Percentiles rank a stretch among this genome's conserved stretches.
Conservation (phyloP, 164 flowering plant species). For the Umbellularia californica region DNA sequence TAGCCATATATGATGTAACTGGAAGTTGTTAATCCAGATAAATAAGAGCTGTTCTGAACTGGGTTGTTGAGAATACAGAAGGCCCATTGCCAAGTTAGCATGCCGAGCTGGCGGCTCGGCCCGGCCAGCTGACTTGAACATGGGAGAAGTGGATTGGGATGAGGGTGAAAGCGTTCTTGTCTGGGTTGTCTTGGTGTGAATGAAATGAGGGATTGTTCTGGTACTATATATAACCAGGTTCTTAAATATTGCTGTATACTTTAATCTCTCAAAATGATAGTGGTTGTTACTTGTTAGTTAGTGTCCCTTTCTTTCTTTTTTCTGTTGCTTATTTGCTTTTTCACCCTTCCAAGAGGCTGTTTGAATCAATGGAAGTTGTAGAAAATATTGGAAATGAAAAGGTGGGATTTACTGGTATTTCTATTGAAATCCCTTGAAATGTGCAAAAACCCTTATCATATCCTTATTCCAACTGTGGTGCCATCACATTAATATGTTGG, state of each 20-base stretch:
- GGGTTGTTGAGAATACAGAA: background rate
- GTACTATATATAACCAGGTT: constrained; percentile 3
- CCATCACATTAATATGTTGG: too few relatives aligned
- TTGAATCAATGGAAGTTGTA: too few relatives aligned
- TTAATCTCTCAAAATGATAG: constrained; percentile 3
- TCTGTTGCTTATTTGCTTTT: too few relatives aligned
- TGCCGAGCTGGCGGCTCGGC: background rate
- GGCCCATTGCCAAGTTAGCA: constrained; percentile 5
- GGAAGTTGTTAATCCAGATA: constrained; percentile 6
- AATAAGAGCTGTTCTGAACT: constrained; percentile 13
- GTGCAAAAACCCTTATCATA: too few relatives aligned
- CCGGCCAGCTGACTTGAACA: background rate
- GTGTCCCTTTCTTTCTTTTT: too few relatives aligned
- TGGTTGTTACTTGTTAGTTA: background rate
- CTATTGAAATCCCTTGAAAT: too few relatives aligned
- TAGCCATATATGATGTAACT: constrained; percentile 8
- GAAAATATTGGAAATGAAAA: too few relatives aligned
- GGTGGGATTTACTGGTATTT: too few relatives aligned
- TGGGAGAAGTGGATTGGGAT: background rate
- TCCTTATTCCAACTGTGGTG: too few relatives aligned
- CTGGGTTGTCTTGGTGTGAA: background rate
- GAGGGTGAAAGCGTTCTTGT: background rate
- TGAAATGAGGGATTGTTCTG: constrained; percentile 7
- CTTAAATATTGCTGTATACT: constrained; percentile 12
- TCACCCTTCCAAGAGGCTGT: too few relatives aligned